Conservation (phyloP, 306 rosid species). For the Betula pendula region DNA sequence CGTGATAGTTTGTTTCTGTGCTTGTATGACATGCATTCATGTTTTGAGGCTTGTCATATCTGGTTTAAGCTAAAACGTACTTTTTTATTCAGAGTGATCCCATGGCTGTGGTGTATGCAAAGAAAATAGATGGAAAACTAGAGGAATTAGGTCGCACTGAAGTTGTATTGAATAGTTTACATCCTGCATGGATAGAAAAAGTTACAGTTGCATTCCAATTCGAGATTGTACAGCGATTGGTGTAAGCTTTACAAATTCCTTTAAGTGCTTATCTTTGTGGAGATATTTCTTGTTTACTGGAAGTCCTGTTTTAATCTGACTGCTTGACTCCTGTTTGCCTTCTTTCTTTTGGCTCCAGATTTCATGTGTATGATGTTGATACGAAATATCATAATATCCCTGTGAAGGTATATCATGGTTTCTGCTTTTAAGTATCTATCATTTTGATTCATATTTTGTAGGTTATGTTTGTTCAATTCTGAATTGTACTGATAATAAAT, state of each 20-base stretch:
- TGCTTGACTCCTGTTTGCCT: background rate
- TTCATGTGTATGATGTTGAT: slow-evolving; percentile 78
- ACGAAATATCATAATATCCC: slow-evolving; percentile 59
- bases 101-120: slow-evolving; percentile 56
- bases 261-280: background rate
- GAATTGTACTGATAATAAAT: background rate
- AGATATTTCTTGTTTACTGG: background rate
- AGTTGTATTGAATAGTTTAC: slow-evolving; percentile 66
- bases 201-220: slow-evolving; percentile 67
- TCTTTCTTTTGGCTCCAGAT: slow-evolving; percentile 46
- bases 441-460: background rate
- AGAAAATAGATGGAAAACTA: slow-evolving; percentile 58
- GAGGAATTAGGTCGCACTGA: slow-evolving; percentile 85
- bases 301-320: slow-evolving; percentile 3
- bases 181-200: slow-evolving; percentile 78
- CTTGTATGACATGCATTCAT: background rate
- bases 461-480: background rate
- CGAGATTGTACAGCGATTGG: slow-evolving; percentile 69
- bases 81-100: slow-evolving; percentile 55
- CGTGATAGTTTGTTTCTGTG: background rate
- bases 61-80: background rate
- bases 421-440: background rate
- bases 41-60: background rate
- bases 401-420: slow-evolving; percentile 55
- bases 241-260: slow-evolving; percentile 46